These are phyloP conservation scores for Pseudozyma sp. DNA, from an alignment of 1,284 basidiomycete species.

Conservation along the genomic window DNA sequence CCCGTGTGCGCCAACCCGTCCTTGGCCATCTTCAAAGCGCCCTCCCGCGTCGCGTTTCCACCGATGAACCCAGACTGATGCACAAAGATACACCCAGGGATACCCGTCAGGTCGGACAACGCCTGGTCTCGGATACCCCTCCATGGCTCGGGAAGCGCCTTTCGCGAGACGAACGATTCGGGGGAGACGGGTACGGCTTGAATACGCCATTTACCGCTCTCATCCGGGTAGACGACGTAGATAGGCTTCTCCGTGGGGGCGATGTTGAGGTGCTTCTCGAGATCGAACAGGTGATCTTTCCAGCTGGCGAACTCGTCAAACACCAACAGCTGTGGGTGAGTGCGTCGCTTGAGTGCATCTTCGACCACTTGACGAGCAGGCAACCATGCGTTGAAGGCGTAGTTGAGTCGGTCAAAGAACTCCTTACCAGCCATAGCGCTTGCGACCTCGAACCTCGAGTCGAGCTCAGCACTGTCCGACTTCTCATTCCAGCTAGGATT, in stretches of 20 bases:
- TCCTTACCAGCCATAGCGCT: conserved; percentile 86
- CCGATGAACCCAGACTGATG: conserved; percentile 97
- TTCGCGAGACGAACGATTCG: conserved; percentile 89
- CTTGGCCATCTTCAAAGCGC: conserved; percentile 83
- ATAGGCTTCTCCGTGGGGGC: conserved; percentile 72
- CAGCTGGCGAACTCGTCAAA: conserved; percentile 85
- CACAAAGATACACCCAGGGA: conserved; percentile 85
- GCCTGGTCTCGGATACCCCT: conserved; percentile 87
- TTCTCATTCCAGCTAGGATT: conserved; percentile 67
- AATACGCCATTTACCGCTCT: conserved; percentile 84
- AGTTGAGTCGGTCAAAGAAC: conserved; percentile 83
- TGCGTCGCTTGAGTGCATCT: conserved; percentile 75
- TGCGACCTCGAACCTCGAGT: conserved; percentile 77
- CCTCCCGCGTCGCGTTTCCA: conserved; percentile 88
- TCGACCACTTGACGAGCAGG: conserved; percentile 87
- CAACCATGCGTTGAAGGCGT: conserved; percentile 89
- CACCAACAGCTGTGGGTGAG: conserved; percentile 77
- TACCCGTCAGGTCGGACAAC: conserved; percentile 79
- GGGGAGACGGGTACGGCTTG: conserved; percentile 88
- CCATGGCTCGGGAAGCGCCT: conserved; percentile 91
- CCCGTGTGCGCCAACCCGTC: conserved; percentile 71
- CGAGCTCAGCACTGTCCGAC: conserved; percentile 43
- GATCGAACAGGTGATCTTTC: conserved; percentile 94
- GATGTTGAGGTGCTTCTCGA: conserved; percentile 73
- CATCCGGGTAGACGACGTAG: conserved; percentile 88